Conservation (phyloP, 139 green algal species). For the Monoraphidium neglectum region DNA sequence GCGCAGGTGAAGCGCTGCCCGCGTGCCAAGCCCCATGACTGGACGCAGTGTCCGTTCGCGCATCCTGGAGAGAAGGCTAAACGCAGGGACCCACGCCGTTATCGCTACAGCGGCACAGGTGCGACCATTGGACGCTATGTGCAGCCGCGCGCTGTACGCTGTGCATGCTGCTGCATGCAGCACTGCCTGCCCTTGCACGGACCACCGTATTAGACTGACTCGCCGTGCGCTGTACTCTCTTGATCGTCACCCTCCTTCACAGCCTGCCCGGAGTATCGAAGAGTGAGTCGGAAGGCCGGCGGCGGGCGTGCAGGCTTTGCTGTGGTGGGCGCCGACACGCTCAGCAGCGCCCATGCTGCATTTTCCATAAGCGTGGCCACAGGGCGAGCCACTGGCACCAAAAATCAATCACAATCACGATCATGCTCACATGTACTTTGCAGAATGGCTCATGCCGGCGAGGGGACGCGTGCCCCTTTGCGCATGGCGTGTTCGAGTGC, state of each 20-base stretch:
- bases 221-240: too few relatives aligned
- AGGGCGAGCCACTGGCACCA: too few relatives aligned
- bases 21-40: slow-evolving; percentile 77
- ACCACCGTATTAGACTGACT: too few relatives aligned
- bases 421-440: too few relatives aligned
- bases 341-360: too few relatives aligned
- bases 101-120: slow-evolving; percentile 85
- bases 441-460: slow-evolving; percentile 81
- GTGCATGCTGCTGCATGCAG: too few relatives aligned
- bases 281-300: slow-evolving; percentile 53
- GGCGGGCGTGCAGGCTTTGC: too few relatives aligned
- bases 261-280: slow-evolving; percentile 90
- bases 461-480: slow-evolving; percentile 88
- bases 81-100: slow-evolving; percentile 81
- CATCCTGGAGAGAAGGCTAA: slow-evolving; percentile 96
- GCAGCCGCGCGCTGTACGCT: slow-evolving; percentile 40
- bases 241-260: too few relatives aligned
- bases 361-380: too few relatives aligned
- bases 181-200: too few relatives aligned
- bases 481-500: slow-evolving; percentile 97
- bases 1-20: slow-evolving; percentile 70
- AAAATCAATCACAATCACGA: too few relatives aligned
- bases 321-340: too few relatives aligned
- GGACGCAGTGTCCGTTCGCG: slow-evolving; percentile 89
- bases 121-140: slow-evolving; percentile 71